Evolutionary conservation across 352 stramenopile species (phyloP), one percentile per base, ranked within the genome.

Genomic region (Phytophthora melonis): DNA sequence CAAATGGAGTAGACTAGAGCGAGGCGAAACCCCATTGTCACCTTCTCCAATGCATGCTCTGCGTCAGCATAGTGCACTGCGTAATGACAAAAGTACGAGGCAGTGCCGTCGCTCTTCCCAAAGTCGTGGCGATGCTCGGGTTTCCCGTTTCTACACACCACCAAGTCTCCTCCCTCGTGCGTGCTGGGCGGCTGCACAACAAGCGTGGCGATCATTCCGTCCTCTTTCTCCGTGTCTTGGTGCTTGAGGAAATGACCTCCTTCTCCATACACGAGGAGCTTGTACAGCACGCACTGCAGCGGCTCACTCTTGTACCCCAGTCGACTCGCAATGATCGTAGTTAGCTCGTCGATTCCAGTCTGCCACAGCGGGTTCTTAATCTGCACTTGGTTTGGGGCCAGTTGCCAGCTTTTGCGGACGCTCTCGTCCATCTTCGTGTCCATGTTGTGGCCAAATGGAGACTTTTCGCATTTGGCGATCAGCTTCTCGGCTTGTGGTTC

Each of bases 361-460:
- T 50, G 43, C 43, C 43, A 50, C 10, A 9, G 43, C 34, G 34
- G 34, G 34, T 41, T 41, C 3, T 0, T 50, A 16, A 50, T 23
- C 43, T 50, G 0, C 14, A 50, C 43, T 1, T 2, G 2, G 43
- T 50, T 16, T 1, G 18, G 1, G 4, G 23, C 10, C 2, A 50
- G 43, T 16, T 63, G 39, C 57, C 34, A 63, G 13, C 56, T 63
- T 2, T 63, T 63, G 1, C 56, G 56, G 10, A 63, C 56, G 10
- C 13, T 63, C 3, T 63, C 57, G 23, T 63, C 57, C 21, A 63
- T 52, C 23, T 52, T 21, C 2, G 54, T 59, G n/a, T 63, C 27
- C 13, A 45, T 18, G 19, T 43, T 54, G 3, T 21, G 10, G 5
- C 57, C 57, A 5, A 54, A 63, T 14, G 57, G 39, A 23, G 57